Conservation (phyloP, 148 eudicot species). For the Fallopia convolvulus region DNA sequence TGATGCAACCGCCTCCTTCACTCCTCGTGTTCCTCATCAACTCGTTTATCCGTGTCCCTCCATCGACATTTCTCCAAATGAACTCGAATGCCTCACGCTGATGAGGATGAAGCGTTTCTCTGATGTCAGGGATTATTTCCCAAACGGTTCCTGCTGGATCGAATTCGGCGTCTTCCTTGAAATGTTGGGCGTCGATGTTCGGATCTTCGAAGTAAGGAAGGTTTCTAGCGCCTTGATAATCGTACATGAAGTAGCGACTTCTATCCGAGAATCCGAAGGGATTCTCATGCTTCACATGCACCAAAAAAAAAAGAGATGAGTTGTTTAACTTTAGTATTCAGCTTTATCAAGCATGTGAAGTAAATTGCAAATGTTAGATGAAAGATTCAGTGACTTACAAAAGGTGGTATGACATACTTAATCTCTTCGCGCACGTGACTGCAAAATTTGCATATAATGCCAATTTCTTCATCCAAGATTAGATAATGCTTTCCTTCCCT, state of each 20-base stretch:
- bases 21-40: constrained; percentile 22
- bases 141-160: constrained; percentile 50
- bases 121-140: constrained; percentile 59
- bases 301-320: background rate
- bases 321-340: background rate
- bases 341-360: too few species aligned
- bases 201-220: constrained; percentile 15
- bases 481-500: constrained; percentile 34
- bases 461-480: constrained; percentile 47
- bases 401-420: constrained; percentile 23
- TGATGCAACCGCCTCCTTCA: constrained; percentile 69
- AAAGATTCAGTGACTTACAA: constrained; percentile 34
- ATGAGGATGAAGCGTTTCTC: constrained; percentile 38
- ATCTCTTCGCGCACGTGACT: constrained; percentile 34
- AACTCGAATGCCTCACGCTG: constrained; percentile 82
- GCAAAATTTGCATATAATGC: constrained; percentile 42
- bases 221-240: background rate
- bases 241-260: background rate
- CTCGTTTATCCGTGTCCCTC: constrained; percentile 38
- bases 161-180: background rate
- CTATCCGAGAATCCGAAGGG: constrained; percentile 26
- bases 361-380: background rate
- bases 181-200: background rate
- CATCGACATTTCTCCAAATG: constrained; percentile 63
- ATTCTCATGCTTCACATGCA: constrained; percentile 28